Evolutionary conservation across 441 rosid species (phyloP), one percentile per base, ranked within the genome.

Genomic region (Breynia disticha): DNA sequence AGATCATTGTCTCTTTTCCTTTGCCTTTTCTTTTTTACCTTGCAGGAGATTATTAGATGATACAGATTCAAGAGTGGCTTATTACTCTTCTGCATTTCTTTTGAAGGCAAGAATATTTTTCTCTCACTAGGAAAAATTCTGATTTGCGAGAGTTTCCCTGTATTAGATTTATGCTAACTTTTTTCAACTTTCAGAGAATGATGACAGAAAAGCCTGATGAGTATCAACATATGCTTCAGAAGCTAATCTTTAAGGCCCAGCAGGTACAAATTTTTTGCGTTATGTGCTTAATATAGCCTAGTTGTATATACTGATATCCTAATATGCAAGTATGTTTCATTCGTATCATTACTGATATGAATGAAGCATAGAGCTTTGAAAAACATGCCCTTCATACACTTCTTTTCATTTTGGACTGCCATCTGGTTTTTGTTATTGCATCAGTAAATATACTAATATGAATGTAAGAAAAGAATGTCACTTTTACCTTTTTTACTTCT

Each of bases 1-100:
- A 54, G 48, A 54, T 64, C 20, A 43, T 21, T 9, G 7, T 28
- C 35, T 28, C 35, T 28, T 28, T 28, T 28, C 35, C 8, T 28
- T 28, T 28, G n/a, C n/a, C 35, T 28, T 28, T 16, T 46, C 56
- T 65, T 66, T 43, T 24, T 32, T 43, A 65, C 66, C 68, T 70
- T 54, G 65, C 83, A 94, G 99, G 90, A 87, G 69, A 69, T 96
- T 90, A 74, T 69, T 94, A 61, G 97, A 87, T 75, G 99, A 94
- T 67, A 85, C 88, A 24, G 97, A 94, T 75, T 87, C 99, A 56
- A 83, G 97, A 76, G 91, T 94, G 42, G 97, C 99, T 15, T 94
- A 94, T 79, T 87, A 87, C 74, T 81, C 99, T 73, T 85, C 96
- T 14, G 94, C 97, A 47, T 94, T 94, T 77, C 95, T 94, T 68